A percentile compares a stretch with the other conserved stretches of the same genome.
phyloP scores from a whole-genome alignment of 441 rosid genomes.

The Adansonia grandidieri region DNA sequence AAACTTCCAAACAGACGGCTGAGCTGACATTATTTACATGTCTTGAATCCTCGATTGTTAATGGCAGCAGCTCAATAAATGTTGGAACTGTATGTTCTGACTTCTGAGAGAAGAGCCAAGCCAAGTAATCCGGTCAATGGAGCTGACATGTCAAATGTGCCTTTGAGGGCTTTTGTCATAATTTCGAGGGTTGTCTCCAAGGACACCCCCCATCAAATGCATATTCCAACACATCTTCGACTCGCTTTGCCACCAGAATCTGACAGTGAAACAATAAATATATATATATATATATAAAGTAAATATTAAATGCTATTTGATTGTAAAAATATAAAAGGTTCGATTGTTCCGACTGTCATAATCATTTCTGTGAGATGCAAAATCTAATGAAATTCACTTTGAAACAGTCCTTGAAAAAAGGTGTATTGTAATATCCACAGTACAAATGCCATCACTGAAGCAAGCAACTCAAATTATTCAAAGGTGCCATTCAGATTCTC shows the following conservation, averaged over 20 bases:
- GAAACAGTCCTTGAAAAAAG: neutral
- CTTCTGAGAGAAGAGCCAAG: neutral
- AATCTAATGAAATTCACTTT: neutral
- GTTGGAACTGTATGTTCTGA: neutral
- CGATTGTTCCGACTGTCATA: neutral
- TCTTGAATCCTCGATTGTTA: slow-evolving; percentile 13
- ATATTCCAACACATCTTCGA: slow-evolving; percentile 94
- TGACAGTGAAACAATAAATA: slow-evolving; percentile 32
- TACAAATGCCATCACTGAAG: neutral
- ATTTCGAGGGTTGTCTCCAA: slow-evolving; percentile 74
- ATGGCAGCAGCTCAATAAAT: slow-evolving; percentile 18
- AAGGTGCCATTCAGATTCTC: neutral
- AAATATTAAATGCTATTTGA: neutral
- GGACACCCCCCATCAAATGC: slow-evolving; percentile 98
- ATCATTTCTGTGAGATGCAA: neutral
- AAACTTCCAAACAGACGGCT: neutral
- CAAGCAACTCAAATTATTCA: slow-evolving; percentile 2
- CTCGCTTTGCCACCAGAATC: slow-evolving; percentile 82
- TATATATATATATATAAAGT: neutral
- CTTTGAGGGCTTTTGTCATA: slow-evolving; percentile 46
- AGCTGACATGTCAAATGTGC: slow-evolving; percentile 3
- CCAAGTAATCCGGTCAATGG: neutral
- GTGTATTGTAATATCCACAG: too few species aligned
- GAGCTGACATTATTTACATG: slow-evolving; percentile 1
- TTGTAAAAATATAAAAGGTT: neutral